Conservation (phyloP, 2,329 filamentous ascomycete genomes). For the Talaromyces sp. region DNA sequence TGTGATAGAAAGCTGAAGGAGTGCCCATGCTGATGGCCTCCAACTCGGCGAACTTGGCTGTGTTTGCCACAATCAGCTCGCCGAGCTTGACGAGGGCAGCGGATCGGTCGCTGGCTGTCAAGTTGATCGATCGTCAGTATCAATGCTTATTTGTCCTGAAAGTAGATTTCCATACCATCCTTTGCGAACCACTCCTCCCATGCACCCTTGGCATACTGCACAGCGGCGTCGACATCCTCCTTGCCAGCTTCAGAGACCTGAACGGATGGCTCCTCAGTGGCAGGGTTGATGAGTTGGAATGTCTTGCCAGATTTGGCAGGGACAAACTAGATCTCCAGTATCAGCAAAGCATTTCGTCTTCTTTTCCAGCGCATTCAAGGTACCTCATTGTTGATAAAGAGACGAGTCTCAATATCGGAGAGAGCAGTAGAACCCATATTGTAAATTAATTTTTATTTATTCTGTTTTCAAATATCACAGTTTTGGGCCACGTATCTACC, state of each 20-base stretch:
- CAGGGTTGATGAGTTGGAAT: not conserved
- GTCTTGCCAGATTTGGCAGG: not conserved
- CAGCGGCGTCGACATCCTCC: slow-evolving; percentile 46
- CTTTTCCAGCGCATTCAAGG: not conserved
- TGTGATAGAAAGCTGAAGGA: slow-evolving; percentile 4
- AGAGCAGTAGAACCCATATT: not conserved
- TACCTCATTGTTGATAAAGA: slow-evolving; percentile 3
- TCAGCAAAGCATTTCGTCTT: not conserved
- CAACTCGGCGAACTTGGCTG: slow-evolving; percentile 41
- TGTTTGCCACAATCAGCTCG: slow-evolving; percentile 48
- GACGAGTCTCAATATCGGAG: not conserved
- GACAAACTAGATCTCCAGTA: not conserved
- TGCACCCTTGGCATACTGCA: slow-evolving; percentile 45
- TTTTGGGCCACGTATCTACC: not conserved
- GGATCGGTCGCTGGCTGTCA: slow-evolving; percentile 41
- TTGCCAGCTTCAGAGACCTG: slow-evolving; percentile 44
- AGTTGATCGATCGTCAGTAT: slow-evolving; percentile 14
- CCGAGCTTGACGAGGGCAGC: slow-evolving; percentile 43
- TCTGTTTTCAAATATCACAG: not conserved
- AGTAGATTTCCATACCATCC: slow-evolving; percentile 34
- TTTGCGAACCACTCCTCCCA: slow-evolving; percentile 45
- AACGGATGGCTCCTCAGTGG: slow-evolving; percentile 32
- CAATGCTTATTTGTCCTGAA: slow-evolving; percentile 30
- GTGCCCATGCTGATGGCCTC: slow-evolving; percentile 12
- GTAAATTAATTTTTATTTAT: not conserved